Percentiles rank a stretch among this genome's conserved stretches.
phyloP scores from a whole-genome alignment of 345 rosid genomes.

The Eucalyptus polyanthemos region DNA sequence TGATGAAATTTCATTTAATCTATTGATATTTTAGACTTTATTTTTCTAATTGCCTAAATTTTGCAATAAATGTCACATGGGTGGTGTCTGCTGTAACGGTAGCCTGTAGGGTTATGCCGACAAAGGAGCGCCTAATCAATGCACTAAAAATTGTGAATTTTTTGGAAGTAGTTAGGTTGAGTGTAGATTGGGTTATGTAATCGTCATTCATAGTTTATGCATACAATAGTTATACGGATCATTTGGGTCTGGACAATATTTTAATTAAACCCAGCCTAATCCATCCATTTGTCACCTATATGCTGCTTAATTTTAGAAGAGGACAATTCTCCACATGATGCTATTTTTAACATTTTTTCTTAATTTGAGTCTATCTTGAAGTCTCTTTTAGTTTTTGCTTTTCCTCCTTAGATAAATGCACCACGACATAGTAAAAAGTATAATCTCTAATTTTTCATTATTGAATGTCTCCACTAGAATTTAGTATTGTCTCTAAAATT shows the following conservation, averaged over 20 bases:
- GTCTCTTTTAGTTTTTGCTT: background rate
- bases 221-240: background rate
- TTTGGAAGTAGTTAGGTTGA: background rate
- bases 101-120: background rate
- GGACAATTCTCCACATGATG: no score
- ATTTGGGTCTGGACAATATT: accelerated
- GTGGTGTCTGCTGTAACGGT: background rate
- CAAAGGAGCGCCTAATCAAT: background rate
- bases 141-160: background rate
- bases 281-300: background rate
- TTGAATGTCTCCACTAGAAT: background rate
- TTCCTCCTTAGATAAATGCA: background rate
- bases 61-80: background rate
- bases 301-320: background rate
- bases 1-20: background rate
- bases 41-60: background rate
- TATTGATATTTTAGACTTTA: background rate
- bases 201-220: background rate
- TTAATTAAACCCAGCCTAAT: background rate
- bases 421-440: background rate
- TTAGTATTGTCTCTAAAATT: background rate
- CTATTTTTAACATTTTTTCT: background rate
- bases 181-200: background rate
- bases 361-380: background rate
- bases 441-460: background rate